Evolutionary conservation across 2,329 filamentous ascomycete genomes (phyloP), one percentile per base, ranked within the genome.

Genomic region (Emmonsia crescens): DNA sequence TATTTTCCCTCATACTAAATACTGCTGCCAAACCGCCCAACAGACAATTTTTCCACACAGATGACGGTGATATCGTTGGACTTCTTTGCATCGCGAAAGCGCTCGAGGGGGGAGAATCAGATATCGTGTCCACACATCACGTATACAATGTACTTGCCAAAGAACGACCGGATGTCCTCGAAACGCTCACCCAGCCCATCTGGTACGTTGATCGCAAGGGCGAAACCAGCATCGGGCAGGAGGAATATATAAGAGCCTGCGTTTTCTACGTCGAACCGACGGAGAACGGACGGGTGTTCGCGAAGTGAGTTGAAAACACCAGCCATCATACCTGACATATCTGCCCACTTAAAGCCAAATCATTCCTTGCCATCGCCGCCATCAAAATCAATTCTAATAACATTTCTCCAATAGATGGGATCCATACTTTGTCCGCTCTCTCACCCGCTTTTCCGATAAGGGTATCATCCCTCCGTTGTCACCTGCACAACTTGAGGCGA

Each of bases 191-290:
- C 0, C 77, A 86, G 72, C 90, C 91, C 0, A 84, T 91, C 65
- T 96, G 91, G 91, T 94, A 95, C 77, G 93, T 95, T 73, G 91
- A 96, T 75, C 87, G 91, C 60, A 96, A 96, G 78, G 91, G 91
- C 12, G 91, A 96, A 78, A 85, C 83, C 0, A 89, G 85, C 27
- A 77, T 80, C 16, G 90, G 89, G 14, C 82, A 95, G 74, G 84
- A 92, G 60, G 85, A 86, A 62, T 95, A 85, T 76, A 89, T 90
- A 68, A 80, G 82, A 51, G 85, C 87, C 38, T 81, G 83, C 14
- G 84, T 96, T 21, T 84, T 94, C 67, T 95, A 91, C 73, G 78
- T 91, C 3, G 90, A 95, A 77, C 84, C 82, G 5, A 83, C 81
- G 6, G 81, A 83, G 6, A 80, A 85, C 67, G 82, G 82, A 40